These are phyloP conservation scores for Fusarium beomiforme DNA, from an alignment of 2,329 filamentous ascomycete species.

Conservation along the genomic window DNA sequence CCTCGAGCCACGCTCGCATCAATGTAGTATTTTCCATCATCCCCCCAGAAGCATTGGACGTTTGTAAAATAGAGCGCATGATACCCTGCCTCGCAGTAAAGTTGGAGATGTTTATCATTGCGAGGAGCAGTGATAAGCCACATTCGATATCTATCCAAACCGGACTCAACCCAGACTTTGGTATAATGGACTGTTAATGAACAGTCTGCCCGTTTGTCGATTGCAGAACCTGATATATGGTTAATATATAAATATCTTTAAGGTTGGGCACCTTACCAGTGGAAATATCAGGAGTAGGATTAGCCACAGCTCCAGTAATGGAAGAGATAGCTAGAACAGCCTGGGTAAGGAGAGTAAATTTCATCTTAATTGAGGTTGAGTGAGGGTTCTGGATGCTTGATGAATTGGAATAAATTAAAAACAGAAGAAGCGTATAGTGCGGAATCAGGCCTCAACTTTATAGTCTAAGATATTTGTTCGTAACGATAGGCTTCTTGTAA, in stretches of 20 bases:
- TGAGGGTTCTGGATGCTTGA: background rate
- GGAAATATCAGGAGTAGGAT: background rate
- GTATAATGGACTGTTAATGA: background rate
- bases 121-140: constrained; percentile 4
- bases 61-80: background rate
- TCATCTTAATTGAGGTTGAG: background rate
- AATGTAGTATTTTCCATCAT: constrained; percentile 1
- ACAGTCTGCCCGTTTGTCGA: background rate
- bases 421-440: rapidly evolving
- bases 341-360: background rate
- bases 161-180: background rate
- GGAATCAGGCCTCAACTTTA: background rate
- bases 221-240: rapidly evolving
- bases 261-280: background rate
- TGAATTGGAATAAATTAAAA: background rate
- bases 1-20: background rate
- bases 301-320: background rate
- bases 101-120: background rate
- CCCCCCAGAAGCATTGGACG: background rate
- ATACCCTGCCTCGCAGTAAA: background rate
- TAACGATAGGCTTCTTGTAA: background rate
- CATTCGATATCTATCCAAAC: background rate
- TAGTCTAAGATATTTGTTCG: background rate
- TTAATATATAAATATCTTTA: background rate
- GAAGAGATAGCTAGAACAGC: background rate